Conservation (phyloP, 305 asterid species). For the Fraxinus sp. region DNA sequence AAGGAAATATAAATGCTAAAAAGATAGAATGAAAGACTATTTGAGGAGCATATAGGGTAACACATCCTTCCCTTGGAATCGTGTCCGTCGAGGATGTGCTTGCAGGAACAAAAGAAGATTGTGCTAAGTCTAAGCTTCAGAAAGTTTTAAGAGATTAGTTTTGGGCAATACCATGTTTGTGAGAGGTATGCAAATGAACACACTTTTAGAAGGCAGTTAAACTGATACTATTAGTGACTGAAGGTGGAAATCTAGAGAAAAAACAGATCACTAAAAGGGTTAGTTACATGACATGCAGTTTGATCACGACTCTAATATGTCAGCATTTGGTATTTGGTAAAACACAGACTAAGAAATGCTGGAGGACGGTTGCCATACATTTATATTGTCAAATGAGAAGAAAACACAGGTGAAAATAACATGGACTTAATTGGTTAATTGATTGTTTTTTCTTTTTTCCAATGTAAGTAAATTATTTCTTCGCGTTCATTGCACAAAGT, state of each 20-base stretch:
- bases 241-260: neutral
- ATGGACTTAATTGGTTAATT: neutral
- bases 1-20: neutral
- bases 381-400: neutral
- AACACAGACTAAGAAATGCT: neutral
- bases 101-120: neutral
- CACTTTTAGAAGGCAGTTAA: neutral
- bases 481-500: neutral
- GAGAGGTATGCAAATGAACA: neutral
- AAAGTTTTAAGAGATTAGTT: neutral
- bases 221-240: neutral
- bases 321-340: neutral
- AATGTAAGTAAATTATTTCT: constrained; percentile 7
- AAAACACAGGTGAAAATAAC: neutral
- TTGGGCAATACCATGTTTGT: neutral
- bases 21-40: neutral
- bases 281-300: neutral
- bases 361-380: neutral
- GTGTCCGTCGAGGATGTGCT: neutral
- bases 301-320: neutral
- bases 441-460: too few relatives aligned
- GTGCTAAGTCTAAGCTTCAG: neutral
- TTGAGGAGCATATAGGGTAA: neutral
- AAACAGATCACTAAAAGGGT: neutral
- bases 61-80: neutral